Base-by-base conservation (phyloP, 2,329 filamentous ascomycete genomes). In the Tricladium varicosporioides region DNA sequence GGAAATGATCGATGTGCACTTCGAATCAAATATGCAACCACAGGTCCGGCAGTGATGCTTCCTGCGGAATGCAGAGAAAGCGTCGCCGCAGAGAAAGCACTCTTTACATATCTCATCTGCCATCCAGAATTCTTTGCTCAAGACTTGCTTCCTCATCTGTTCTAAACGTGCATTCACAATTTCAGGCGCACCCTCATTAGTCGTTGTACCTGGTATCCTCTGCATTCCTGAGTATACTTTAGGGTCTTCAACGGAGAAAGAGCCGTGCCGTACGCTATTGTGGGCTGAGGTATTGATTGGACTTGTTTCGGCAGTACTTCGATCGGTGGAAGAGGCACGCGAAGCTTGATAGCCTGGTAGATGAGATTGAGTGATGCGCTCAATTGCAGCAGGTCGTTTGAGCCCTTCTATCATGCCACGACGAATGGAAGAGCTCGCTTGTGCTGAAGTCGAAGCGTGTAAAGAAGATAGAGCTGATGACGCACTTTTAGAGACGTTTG, bases 61-160 rank as follows among this genome's bases (percentile, higher is more conserved):
- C 63, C 94, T 85, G 58, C 94, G 84, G 70, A 97, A 97, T 1
- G 93, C 94, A 0, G 91, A 92, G 69, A 99, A 99, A 1, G 89
- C 83, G 57, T 91, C 88, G 46, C 91, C 91, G 67, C 94, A 99
- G 46, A 91, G 84, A 70, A 97, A 99, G 69, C 94, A 99, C 67
- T 97, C 93, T 70, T 96, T 97, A 58, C 93, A 95, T 61, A 95
- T 97, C 69, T 97, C 94, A 70, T 99, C 94, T 58, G 92, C 90
- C 94, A 99, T 99, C 94, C 93, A 97, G 66, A 96, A 97, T 65
- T 97, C 92, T 68, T 92, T 94, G 71, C 90, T 96, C 47, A 97
- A 76, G 7, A 99, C 87, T 68, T 93, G 92, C 67, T 91, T 89
- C 60, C 88, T 85, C 78, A 96, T 88, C 64, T 89, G 87, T 50